These are phyloP conservation scores for Batrachochytrium dendrobatidis DNA, from an alignment of 371 early-diverging fungal species.

Conservation along the genomic window DNA sequence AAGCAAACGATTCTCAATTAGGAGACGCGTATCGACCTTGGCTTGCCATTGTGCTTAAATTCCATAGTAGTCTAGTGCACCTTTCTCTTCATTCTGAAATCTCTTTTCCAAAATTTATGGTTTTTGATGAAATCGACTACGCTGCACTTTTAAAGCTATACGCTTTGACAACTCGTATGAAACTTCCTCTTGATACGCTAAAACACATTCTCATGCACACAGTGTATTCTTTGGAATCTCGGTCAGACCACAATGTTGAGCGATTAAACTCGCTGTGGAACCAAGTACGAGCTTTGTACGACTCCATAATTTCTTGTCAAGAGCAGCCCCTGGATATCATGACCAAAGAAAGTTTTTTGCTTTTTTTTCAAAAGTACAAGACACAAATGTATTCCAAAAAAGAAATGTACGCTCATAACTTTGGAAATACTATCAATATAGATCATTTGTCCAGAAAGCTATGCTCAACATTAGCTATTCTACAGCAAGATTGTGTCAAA, in stretches of 20 bases:
- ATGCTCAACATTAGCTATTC: background rate
- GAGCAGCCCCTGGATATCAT: conserved; percentile 3
- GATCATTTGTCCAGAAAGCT: background rate
- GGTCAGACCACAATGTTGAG: background rate
- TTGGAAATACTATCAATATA: background rate
- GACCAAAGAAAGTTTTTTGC: background rate
- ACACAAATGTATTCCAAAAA: background rate
- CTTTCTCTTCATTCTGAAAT: background rate
- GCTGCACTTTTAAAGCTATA: background rate
- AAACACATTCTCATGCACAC: background rate
- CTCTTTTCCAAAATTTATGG: background rate
- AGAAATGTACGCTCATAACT: background rate
- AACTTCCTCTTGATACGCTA: conserved; percentile 1
- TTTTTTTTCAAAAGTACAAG: background rate
- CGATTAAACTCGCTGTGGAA: background rate
- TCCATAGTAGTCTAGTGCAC: background rate
- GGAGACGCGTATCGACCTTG: background rate
- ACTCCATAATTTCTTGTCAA: background rate
- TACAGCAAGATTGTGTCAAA: background rate
- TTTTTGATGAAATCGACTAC: background rate
- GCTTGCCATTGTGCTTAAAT: background rate
- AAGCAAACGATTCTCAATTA: background rate
- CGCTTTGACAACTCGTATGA: background rate
- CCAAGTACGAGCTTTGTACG: background rate
- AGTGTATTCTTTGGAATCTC: background rate